Conservation (phyloP, 495 filamentous ascomycete genomes). For the Xylona heveae region DNA sequence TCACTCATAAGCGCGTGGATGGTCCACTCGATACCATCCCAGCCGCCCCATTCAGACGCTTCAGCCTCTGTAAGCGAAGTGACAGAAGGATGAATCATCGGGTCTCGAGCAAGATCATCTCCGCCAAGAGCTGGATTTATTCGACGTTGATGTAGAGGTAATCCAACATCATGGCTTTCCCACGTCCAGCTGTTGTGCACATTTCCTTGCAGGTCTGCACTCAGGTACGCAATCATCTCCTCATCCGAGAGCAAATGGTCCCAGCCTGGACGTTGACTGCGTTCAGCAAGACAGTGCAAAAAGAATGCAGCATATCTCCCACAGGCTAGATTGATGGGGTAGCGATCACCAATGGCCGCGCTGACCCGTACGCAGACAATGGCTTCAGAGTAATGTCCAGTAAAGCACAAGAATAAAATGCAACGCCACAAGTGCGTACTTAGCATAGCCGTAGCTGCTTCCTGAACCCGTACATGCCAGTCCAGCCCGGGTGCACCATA, state of each 20-base stretch:
- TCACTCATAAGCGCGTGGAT: slow-evolving; percentile 11
- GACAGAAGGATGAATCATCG: slow-evolving; percentile 7
- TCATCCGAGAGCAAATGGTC: slow-evolving; percentile 51
- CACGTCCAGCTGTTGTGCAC: slow-evolving; percentile 71
- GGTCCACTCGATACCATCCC: slow-evolving; percentile 24
- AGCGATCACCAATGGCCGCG: slow-evolving; percentile 40
- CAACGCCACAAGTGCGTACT: slow-evolving; percentile 85
- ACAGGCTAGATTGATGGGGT: slow-evolving; percentile 56
- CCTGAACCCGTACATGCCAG: slow-evolving; percentile 28
- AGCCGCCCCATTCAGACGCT: slow-evolving; percentile 32
- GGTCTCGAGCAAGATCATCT: slow-evolving; percentile 1
- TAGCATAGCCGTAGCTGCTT: slow-evolving; percentile 40
- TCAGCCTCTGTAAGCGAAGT: slow-evolving; percentile 23
- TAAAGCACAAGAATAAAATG: slow-evolving; percentile 56
- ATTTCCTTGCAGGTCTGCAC: slow-evolving; percentile 74
- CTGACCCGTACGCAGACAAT: slow-evolving; percentile 49
- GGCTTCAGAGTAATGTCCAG: slow-evolving; percentile 48
- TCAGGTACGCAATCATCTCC: slow-evolving; percentile 75
- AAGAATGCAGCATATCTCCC: slow-evolving; percentile 78
- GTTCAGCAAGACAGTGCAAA: slow-evolving; percentile 37
- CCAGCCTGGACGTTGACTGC: slow-evolving; percentile 27
- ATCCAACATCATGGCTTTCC: slow-evolving; percentile 41
- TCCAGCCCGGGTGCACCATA: too few relatives aligned
- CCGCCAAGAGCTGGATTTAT: slow-evolving; percentile 3
- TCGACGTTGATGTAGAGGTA: slow-evolving; percentile 16